Evolutionary conservation across 2,329 filamentous ascomycete genomes (phyloP).

Genomic region (Geosmithia flava): DNA sequence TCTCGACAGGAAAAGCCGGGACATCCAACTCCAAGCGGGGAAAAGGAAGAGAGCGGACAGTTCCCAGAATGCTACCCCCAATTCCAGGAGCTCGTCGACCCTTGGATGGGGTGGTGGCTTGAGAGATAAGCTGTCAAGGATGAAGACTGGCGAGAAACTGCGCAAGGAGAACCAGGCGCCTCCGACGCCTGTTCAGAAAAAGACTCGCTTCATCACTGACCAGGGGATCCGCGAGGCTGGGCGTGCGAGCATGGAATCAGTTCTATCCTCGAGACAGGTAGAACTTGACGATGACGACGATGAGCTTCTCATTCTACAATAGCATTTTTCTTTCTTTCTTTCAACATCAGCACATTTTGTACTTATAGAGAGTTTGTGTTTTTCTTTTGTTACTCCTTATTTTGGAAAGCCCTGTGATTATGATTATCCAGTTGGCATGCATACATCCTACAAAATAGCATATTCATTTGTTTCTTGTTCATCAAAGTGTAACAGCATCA

Average conservation of each 20-base stretch:
- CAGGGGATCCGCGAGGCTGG: slow-evolving; percentile 69
- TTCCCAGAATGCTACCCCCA: slow-evolving; percentile 15
- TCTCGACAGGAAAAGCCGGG: slow-evolving; percentile 20
- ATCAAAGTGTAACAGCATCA: too few species aligned
- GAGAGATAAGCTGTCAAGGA: slow-evolving; percentile 42
- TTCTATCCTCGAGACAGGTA: slow-evolving; percentile 22
- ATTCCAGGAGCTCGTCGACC: slow-evolving; percentile 10
- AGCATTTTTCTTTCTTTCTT: not conserved
- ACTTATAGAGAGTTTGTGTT: not conserved
- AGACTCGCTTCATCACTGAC: slow-evolving; percentile 68
- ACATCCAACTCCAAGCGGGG: slow-evolving; percentile 43
- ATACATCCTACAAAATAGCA: not conserved
- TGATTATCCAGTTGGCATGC: not conserved
- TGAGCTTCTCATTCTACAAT: slow-evolving; percentile 33
- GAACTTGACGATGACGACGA: slow-evolving; percentile 31
- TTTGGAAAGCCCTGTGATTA: not conserved
- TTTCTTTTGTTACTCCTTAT: too few species aligned
- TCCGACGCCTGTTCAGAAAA: slow-evolving; percentile 54
- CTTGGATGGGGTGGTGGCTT: slow-evolving; percentile 47
- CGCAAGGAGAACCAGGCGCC: slow-evolving; percentile 12
- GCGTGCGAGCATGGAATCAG: slow-evolving; percentile 56
- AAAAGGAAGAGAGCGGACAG: slow-evolving; percentile 49
- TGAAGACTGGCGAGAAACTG: slow-evolving; percentile 48
- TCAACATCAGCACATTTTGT: not conserved
- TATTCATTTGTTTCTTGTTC: not conserved